These are phyloP conservation scores for Mortierella alpina DNA, from an alignment of 192 early-diverging fungal species.

Conservation along the genomic window DNA sequence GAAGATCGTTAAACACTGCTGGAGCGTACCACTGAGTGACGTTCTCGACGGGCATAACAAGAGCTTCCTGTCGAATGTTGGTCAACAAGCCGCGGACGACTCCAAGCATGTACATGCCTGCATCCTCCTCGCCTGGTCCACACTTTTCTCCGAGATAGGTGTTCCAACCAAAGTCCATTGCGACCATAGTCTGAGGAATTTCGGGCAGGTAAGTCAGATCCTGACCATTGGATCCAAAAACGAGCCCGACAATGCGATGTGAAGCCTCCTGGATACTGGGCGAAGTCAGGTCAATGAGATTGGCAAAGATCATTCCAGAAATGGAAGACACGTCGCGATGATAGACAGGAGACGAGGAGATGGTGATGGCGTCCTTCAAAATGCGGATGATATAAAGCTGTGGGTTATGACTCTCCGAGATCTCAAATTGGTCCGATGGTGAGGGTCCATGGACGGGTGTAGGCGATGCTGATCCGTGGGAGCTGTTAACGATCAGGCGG, in stretches of 20 bases:
- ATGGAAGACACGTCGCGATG: slow-evolving; percentile 52
- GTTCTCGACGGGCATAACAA: slow-evolving; percentile 36
- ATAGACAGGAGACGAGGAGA: slow-evolving; percentile 44
- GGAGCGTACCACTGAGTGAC: slow-evolving; percentile 40
- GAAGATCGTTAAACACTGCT: slow-evolving; percentile 31
- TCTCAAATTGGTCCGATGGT: slow-evolving; percentile 17
- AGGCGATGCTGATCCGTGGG: not conserved
- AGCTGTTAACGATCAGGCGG: slow-evolving; percentile 30
- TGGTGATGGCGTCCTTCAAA: slow-evolving; percentile 44
- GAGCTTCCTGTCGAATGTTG: slow-evolving; percentile 53
- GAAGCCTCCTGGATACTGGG: slow-evolving; percentile 27
- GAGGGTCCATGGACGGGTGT: not conserved
- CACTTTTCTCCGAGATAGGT: slow-evolving; percentile 47
- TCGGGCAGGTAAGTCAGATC: slow-evolving; percentile 25
- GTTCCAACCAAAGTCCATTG: slow-evolving; percentile 49
- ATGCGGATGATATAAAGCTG: slow-evolving; percentile 31
- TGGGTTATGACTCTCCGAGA: slow-evolving; percentile 28
- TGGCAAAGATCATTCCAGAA: slow-evolving; percentile 53
- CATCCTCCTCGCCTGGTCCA: slow-evolving; percentile 48
- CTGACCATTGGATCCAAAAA: slow-evolving; percentile 28
- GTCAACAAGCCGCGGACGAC: slow-evolving; percentile 61
- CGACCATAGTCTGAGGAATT: slow-evolving; percentile 32
- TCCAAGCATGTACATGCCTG: slow-evolving; percentile 56
- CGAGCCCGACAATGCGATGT: slow-evolving; percentile 18
- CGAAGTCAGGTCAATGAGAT: slow-evolving; percentile 38